Evolutionary conservation across 768 basidiomycete genomes (phyloP), one percentile per base, ranked within the genome.

Genomic region (Coprinellus micaceus): DNA sequence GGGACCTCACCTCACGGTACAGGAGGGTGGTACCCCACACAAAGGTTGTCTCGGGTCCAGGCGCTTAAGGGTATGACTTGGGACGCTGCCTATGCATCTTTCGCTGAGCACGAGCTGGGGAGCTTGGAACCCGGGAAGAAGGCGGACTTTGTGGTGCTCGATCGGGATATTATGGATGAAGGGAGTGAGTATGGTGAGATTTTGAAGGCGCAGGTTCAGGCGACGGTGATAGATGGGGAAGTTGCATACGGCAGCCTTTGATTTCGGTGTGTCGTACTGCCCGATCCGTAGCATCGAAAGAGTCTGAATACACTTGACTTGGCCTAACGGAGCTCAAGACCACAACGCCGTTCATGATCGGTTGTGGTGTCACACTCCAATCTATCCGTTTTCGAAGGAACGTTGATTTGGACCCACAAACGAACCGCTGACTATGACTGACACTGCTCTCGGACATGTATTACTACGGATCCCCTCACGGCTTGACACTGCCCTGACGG

Each of bases 1-100:
- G 75, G n/a, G 93, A 91, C 22, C 12, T 49, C 47, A 30, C 95
- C 96, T 0, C 91, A 96, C 57, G 95, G 94, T 1, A 51, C 74
- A 2, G 80, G 73, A 25, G 95, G 95, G 58, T 98, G 95, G 95
- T 94, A 82, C 65, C 75, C 89, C 0, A 69, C 80, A 0, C 81
- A 98, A 67, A 76, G 79, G 19, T 75, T 98, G 12, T 87, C 91
- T 4, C 82, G 94, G 3, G 74, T 77, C 13, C 87, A 98, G 67
- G 90, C 95, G 0, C 75, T 98, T 26, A 89, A 88, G 68, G 90
- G 95, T 11, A 93, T 95, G 89, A 95, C 93, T 1, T 80, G 90
- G 36, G 86, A 91, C 63, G 82, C 91, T 9, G 93, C 93, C 0
- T 94, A 89, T 67, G 93, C 94, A 15, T 88, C 89, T 0, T 94